Evolutionary conservation across 2,329 filamentous ascomycete species (phyloP).

Genomic region (Fusarium sublunatum): DNA sequence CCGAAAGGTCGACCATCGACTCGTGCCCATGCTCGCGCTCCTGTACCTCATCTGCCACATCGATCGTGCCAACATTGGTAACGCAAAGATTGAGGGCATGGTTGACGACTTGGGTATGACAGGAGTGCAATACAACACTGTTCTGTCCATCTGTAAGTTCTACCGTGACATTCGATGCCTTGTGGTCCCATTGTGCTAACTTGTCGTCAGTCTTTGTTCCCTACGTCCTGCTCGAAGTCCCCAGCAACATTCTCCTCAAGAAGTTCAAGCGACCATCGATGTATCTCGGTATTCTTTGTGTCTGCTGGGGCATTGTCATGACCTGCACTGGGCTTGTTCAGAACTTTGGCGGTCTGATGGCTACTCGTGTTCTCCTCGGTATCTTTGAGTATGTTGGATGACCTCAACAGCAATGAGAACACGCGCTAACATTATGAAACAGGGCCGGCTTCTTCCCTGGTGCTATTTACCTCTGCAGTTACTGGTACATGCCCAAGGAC

Average conservation of each 20-base stretch:
- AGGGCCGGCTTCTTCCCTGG: constrained; percentile 75
- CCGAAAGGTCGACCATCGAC: constrained; percentile 50
- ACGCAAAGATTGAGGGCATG: constrained; percentile 62
- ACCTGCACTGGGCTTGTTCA: constrained; percentile 70
- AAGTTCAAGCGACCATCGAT: constrained; percentile 40
- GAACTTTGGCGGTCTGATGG: constrained; percentile 69
- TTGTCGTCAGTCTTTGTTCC: constrained; percentile 37
- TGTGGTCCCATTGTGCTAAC: rapidly evolving
- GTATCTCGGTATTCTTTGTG: constrained; percentile 38
- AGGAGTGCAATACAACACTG: constrained; percentile 68
- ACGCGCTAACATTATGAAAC: constrained; percentile 1
- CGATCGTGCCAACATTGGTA: constrained; percentile 63
- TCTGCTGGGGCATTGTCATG: constrained; percentile 74
- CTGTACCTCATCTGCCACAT: constrained; percentile 68
- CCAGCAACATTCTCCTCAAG: constrained; percentile 46
- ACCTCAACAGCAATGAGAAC: not conserved
- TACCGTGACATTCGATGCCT: constrained; percentile 51
- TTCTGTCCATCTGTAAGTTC: constrained; percentile 69
- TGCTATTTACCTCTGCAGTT: constrained; percentile 79
- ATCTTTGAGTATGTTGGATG: constrained; percentile 63
- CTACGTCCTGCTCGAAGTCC: constrained; percentile 42
- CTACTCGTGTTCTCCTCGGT: constrained; percentile 73
- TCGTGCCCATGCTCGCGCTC: constrained; percentile 63
- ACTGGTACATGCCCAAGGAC: constrained; percentile 81
- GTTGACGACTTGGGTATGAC: constrained; percentile 60